A percentile compares a stretch with the other conserved stretches of the same genome.
phyloP scores from a whole-genome alignment of 169 alveolate genomes.

The Plasmodium coatneyi region DNA sequence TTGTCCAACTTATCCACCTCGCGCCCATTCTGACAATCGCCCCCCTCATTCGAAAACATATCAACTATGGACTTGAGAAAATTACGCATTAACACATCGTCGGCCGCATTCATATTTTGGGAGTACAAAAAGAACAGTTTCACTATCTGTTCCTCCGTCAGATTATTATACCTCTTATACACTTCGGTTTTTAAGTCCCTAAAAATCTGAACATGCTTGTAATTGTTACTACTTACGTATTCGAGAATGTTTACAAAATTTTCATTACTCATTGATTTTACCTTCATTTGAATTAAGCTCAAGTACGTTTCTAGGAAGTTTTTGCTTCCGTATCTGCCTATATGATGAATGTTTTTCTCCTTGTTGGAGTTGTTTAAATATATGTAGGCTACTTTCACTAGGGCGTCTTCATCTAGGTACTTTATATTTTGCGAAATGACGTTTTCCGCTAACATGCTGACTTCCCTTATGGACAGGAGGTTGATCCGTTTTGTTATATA shows the following conservation, averaged over 20 bases:
- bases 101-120: constrained; percentile 57
- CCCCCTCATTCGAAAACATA: constrained; percentile 3
- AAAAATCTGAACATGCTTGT: constrained; percentile 65
- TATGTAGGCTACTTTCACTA: constrained; percentile 54
- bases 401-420: constrained; percentile 24
- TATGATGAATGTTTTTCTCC: constrained; percentile 4
- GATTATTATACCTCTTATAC: constrained; percentile 47
- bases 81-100: constrained; percentile 20
- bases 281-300: constrained; percentile 28
- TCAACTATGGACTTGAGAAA: constrained; percentile 13
- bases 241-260: constrained; percentile 61
- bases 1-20: not conserved
- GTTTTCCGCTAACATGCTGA: constrained; percentile 31
- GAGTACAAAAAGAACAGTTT: constrained; percentile 56
- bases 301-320: constrained; percentile 50
- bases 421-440: constrained; percentile 21
- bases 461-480: constrained; percentile 12
- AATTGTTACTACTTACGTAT: constrained; percentile 58
- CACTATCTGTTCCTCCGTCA: constrained; percentile 33
- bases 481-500: constrained; percentile 46
- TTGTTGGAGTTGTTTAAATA: constrained; percentile 50
- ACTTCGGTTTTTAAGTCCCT: constrained; percentile 49
- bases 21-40: not conserved
- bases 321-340: constrained; percentile 14
- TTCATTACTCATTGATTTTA: constrained; percentile 44